Base-by-base conservation (phyloP, 805 yeast species). In the Suhomyces canberraensis region DNA sequence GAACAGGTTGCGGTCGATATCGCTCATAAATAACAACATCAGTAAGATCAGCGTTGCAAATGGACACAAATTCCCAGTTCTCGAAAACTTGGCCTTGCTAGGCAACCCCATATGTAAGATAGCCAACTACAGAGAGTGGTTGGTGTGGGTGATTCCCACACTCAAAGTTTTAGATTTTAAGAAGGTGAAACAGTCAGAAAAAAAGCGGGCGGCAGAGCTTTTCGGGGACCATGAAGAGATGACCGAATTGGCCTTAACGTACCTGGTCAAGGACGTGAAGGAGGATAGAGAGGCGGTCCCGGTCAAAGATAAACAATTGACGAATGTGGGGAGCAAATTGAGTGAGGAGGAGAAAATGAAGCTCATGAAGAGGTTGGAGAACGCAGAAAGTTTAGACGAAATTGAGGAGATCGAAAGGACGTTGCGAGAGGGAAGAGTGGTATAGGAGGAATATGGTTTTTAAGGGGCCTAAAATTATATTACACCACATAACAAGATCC, bases 321-420 rank as follows among this genome's bases (percentile, higher is more conserved):
- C 57, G 24, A 47, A 46, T 14, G 65, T 65, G 0, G 66, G 70
- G 13, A 53, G 60, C 17, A 76, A 70, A 41, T 64, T 86, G 47
- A 66, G 80, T 1, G 73, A 67, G 0, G 77, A 72, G 24, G 88
- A 81, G 25, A 73, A 68, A 39, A 56, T 58, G 11, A 59, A 61
- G 31, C 58, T 90, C 33, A 69, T 79, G 43, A 52, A 65, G 28
- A 72, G 77, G 44, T 64, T 90, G 38, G 68, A 71, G 35, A 64
- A 61, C 21, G 95, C 96, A 1, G 71, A 78, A 3, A 78, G 80
- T 35, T 54, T 90, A 39, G 84, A 75, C 4, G 96, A 90, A 44
- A 84, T 89, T 5, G 84, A 81, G 40, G 63, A 76, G 34, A 74
- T 89, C 16, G 95, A 87, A 54, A 64, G 60, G 18, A 66, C 76